Conservation (phyloP, 202 grass and related monocot species). For the Musa balbisiana region DNA sequence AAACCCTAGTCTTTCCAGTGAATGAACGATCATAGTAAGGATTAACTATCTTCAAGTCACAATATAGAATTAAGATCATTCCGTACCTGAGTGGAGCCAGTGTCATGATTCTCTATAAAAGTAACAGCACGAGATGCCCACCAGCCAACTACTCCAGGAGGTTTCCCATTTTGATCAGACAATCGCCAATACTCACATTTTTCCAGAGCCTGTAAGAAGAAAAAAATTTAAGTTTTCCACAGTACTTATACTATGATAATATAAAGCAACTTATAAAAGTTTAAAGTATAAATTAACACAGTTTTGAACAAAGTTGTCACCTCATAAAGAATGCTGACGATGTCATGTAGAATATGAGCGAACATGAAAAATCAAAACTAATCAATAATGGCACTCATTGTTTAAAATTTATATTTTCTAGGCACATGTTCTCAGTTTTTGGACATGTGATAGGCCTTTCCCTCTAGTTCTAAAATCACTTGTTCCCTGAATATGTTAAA, state of each 20-base stretch:
- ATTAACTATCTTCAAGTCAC: too few species aligned
- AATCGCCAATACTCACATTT: constrained; percentile 96
- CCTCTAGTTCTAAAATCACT: too few species aligned
- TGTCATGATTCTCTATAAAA: constrained; percentile 98
- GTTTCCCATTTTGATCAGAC: constrained; percentile 77
- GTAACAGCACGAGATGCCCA: constrained; percentile 96
- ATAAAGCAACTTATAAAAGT: neutral
- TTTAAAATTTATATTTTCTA: neutral
- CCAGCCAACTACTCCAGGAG: constrained; percentile 90
- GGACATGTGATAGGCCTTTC: too few species aligned
- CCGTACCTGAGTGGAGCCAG: constrained; percentile 89
- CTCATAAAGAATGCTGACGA: neutral
- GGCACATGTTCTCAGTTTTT: too few species aligned
- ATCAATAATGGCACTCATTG: neutral
- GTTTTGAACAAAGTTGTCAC: neutral
- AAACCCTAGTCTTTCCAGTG: too few species aligned
- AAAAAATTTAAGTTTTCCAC: constrained; percentile 25
- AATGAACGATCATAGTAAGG: too few species aligned
- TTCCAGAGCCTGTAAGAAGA: constrained; percentile 54
- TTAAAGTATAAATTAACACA: neutral
- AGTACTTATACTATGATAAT: neutral
- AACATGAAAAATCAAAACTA: neutral
- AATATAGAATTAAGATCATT: neutral
- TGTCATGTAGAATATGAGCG: neutral
- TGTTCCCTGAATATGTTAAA: too few species aligned